phyloP scores from a whole-genome alignment of 257 asterid species.

The Solanum neorickii region DNA sequence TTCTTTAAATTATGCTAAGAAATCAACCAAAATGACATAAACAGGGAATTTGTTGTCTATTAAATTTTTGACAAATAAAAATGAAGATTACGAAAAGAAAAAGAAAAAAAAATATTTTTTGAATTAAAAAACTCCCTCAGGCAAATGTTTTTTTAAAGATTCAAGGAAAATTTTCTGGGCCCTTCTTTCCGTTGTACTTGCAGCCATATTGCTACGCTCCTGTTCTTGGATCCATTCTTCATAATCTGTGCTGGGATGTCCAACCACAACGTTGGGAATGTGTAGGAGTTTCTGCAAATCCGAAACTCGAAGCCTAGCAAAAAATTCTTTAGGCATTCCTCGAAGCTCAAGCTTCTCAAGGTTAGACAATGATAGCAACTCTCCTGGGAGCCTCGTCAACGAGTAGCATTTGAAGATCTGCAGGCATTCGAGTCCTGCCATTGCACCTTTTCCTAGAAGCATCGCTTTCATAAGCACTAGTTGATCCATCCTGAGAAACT shows the following conservation, averaged over 20 bases:
- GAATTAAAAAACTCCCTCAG: too few species aligned
- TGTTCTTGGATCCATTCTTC: not conserved
- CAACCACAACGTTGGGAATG: not conserved
- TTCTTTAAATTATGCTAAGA: too few species aligned
- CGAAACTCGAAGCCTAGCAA: not conserved
- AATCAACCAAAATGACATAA: too few species aligned
- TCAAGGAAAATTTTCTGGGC: too few species aligned
- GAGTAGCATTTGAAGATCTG: not conserved
- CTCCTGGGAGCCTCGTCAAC: not conserved
- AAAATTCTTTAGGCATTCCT: not conserved
- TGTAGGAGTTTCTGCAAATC: not conserved
- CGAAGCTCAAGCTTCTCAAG: not conserved
- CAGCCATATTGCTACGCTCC: not conserved
- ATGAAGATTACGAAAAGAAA: too few species aligned
- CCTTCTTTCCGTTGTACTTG: too few species aligned
- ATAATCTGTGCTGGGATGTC: not conserved
- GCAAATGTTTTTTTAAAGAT: too few species aligned
- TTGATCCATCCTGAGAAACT: not conserved
- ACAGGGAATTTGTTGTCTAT: too few species aligned
- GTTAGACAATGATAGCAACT: not conserved
- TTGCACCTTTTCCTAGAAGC: not conserved
- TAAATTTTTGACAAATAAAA: too few species aligned
- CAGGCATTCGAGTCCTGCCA: not conserved
- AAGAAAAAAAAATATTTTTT: too few species aligned
- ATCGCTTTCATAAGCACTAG: not conserved